Evolutionary conservation across 2,329 filamentous ascomycete genomes (phyloP), one percentile per base, ranked within the genome.

Genomic region (Stemphylium vesicarium): DNA sequence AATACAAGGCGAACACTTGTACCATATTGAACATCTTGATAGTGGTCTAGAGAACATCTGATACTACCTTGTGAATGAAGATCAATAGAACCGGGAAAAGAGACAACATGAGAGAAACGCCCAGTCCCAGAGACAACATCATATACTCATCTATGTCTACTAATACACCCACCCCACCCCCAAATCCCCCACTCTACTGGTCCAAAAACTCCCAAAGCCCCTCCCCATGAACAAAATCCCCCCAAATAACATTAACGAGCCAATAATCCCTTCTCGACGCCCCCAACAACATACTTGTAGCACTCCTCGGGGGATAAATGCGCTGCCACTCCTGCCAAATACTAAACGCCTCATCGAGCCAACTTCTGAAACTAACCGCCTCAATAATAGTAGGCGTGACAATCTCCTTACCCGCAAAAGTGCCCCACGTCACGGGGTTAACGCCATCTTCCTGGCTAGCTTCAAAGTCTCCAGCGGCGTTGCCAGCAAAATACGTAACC

Each of bases 371-470:
- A 73, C 90, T 95, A 46, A 96, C 91, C 65, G 93, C 91, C 74
- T 98, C 94, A 68, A 98, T 96, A 70, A 98, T 98, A 1, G 94
- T 98, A 3, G 94, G 94, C 18, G 93, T 96, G 53, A 96, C 85
- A 71, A 98, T 98, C 76, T 98, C 94, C 78, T 97, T 97, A 37
- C 92, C 92, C 0, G 91, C 89, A 77, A 98, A 98, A 0, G 92
- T 91, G 46, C 94, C 94, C 94, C 94, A 98, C 0, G 95, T 99
- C 2, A 99, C 95, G 0, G 94, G 92, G 70, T 98, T 97, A 26
- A 96, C 94, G 66, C 80, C 75, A 58, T 90, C 85, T 0, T 88
- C 77, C 40, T 80, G 76, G 6, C 75, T 91, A 12, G 90, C 89
- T 55, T 87, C 81, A 70, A 95, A 96, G 55, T 91, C 89, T n/a